These are phyloP conservation scores for Collybiopsis luxurians DNA, from an alignment of 768 basidiomycete species.

Conservation along the genomic window DNA sequence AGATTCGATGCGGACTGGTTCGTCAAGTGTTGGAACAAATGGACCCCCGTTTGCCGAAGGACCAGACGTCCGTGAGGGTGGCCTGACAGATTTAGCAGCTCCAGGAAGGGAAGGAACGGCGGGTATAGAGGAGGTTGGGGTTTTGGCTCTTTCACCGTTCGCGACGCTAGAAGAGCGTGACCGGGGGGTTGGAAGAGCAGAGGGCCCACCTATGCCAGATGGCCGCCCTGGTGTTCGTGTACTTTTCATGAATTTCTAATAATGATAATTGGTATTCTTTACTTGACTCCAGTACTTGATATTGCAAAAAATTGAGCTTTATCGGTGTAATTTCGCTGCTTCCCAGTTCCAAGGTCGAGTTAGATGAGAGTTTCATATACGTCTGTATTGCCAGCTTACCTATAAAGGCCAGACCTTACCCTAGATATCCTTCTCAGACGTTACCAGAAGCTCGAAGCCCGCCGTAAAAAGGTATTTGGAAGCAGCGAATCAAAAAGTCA, in stretches of 20 bases:
- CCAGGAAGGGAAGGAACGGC: background rate
- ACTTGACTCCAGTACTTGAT: background rate
- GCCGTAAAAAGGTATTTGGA: background rate
- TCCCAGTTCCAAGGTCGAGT: background rate
- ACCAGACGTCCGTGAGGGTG: background rate
- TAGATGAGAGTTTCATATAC: background rate
- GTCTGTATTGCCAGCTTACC: background rate
- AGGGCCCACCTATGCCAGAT: background rate
- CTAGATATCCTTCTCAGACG: background rate
- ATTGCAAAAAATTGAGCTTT: background rate
- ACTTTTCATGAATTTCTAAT: background rate
- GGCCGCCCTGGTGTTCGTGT: background rate
- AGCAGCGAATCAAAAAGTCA: background rate
- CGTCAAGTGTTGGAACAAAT: constrained; percentile 1
- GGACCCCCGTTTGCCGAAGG: background rate
- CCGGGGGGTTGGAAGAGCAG: background rate
- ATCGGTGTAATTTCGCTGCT: background rate
- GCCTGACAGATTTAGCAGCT: background rate
- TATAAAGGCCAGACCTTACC: background rate
- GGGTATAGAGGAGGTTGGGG: background rate
- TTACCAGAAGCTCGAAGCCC: background rate
- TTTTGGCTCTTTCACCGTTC: background rate
- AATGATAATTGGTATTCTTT: background rate
- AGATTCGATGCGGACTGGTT: constrained; percentile 74
- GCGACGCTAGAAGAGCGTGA: constrained; percentile 1